Conservation (phyloP, 176 grass and related monocot species). For the Chrysopogon serrulatus region DNA sequence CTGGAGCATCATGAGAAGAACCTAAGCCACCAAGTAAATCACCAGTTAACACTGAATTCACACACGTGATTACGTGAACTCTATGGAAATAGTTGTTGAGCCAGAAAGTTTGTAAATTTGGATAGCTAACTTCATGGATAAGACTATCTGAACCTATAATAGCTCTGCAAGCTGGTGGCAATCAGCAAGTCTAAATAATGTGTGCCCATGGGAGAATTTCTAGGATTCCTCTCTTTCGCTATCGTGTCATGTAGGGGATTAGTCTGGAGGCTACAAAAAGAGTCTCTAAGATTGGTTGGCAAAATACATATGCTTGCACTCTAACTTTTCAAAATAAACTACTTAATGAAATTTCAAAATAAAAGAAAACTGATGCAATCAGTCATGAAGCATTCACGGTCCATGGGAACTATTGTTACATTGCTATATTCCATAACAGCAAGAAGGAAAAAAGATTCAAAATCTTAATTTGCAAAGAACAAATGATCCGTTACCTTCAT, state of each 20-base stretch:
- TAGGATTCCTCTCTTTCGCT: neutral
- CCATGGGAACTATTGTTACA: neutral
- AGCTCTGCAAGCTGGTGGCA: neutral
- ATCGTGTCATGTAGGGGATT: neutral
- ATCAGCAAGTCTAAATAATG: neutral
- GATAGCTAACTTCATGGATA: neutral
- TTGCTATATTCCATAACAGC: neutral
- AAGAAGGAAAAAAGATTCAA: neutral
- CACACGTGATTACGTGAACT: neutral
- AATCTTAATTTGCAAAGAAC: neutral
- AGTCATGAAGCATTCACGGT: neutral
- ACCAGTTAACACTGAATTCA: neutral
- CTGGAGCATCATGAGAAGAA: slow-evolving; percentile 97
- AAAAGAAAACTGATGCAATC: neutral
- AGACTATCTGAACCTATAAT: neutral
- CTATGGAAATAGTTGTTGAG: neutral
- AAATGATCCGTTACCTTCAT: slow-evolving; percentile 63
- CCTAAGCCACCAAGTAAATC: slow-evolving; percentile 45
- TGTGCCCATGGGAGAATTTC: neutral
- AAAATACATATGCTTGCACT: slow-evolving; percentile 8
- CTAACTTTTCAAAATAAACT: slow-evolving; percentile 9
- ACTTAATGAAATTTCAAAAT: neutral
- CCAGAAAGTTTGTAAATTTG: slow-evolving; percentile 7
- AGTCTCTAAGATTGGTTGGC: neutral
- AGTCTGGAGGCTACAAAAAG: neutral